Base-by-base conservation (phyloP, 2,329 filamentous ascomycete genomes). In the Exophiala calicioides region DNA sequence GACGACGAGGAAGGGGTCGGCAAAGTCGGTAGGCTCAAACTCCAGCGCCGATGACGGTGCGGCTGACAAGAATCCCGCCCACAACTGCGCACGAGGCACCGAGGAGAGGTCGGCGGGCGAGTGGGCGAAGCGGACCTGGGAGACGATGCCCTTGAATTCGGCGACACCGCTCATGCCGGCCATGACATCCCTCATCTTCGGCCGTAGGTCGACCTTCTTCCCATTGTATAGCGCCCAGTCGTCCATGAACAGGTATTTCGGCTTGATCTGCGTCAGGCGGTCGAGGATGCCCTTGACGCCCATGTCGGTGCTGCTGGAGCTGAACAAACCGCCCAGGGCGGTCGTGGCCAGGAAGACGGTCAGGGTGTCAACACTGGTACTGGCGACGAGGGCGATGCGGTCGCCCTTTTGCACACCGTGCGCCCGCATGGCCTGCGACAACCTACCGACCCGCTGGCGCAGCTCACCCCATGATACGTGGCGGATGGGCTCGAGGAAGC, bases 211-310 rank as follows among this genome's bases (percentile, higher is more conserved):
- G 18, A 86, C 73, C 1, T 72, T 79, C 65, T 86, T 88, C 34
- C 86, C 86, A 57, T 91, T 91, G 58, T 94, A 94, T 2, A 91
- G 68, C 0, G 88, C 79, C 27, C 76, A 81, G 58, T 93, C 88
- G 58, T 95, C 89, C 60, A 91, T 82, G 62, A 94, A 93, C n/a
- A 95, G 74, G 62, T 81, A 87, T 65, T 80, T 84, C 3, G 89
- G 88, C 56, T 83, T 76, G 50, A 93, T 82, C 70, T 93, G 88
- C 37, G 82, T 68, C 19, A 87, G 73, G 24, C 88, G 74, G 65
- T 93, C 86, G 57, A 94, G 59, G 13, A 94, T 78, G 0, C 88
- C 88, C 53, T 84, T 82, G 10, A 84, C 82, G 0, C 88, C 88
- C 84, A 93, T 93, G 65, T 94, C 88, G 0, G 88, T 91, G 5